Conservation (phyloP, 2,329 filamentous ascomycete species). For the Teratosphaeria gauchensis region DNA sequence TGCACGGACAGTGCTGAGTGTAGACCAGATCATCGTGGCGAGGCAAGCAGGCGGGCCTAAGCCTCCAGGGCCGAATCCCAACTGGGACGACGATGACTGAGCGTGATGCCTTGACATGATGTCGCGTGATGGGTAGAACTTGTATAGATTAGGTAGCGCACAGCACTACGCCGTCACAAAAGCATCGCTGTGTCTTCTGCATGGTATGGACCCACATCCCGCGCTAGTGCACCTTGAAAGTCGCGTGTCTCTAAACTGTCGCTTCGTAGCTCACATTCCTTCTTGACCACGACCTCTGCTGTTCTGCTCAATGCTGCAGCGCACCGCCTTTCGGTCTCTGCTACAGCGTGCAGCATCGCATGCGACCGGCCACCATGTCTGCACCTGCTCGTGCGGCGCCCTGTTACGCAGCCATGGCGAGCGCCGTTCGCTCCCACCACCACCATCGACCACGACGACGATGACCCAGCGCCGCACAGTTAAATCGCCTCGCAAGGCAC, state of each 20-base stretch:
- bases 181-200: neutral
- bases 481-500: neutral
- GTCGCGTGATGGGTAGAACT: neutral
- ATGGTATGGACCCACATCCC: neutral
- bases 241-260: neutral
- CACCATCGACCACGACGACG: neutral
- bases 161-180: neutral
- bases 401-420: neutral
- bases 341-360: neutral
- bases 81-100: slow-evolving; percentile 54
- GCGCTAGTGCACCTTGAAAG: neutral
- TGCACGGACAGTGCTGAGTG: slow-evolving; percentile 83
- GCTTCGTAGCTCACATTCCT: neutral
- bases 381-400: neutral
- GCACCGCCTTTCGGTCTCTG: slow-evolving; percentile 6
- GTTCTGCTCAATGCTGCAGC: slow-evolving; percentile 10
- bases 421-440: neutral
- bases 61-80: slow-evolving; percentile 85
- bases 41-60: slow-evolving; percentile 95
- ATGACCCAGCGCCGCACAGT: neutral
- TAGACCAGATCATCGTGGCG: slow-evolving; percentile 98
- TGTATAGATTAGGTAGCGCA: neutral
- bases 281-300: neutral
- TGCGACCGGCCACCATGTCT: neutral
- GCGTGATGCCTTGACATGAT: neutral